Percentiles rank a stretch among this genome's conserved stretches.
These are phyloP conservation scores for Backusella luteola DNA, from an alignment of 192 early-diverging fungal genomes.

Conservation along the genomic window DNA sequence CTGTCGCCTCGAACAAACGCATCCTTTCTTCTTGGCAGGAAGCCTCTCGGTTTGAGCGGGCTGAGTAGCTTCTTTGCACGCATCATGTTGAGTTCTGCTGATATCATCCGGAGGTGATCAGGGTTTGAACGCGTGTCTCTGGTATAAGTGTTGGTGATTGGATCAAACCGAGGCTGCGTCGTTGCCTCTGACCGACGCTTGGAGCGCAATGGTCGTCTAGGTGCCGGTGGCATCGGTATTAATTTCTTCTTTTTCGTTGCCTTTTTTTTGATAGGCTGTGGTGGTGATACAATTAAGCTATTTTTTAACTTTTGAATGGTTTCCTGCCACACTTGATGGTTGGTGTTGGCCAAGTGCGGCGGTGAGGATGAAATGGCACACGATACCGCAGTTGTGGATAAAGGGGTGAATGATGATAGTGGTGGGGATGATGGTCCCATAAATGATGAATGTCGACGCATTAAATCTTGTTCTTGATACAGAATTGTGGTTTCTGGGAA, in stretches of 20 bases:
- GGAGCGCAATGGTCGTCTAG: constrained; percentile 5
- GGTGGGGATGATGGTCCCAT: constrained; percentile 6
- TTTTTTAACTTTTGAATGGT: constrained; percentile 19
- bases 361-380: constrained; percentile 27
- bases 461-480: neutral
- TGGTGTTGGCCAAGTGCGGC: neutral
- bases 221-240: constrained; percentile 35
- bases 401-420: neutral
- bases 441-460: constrained; percentile 23
- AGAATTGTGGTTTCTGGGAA: neutral
- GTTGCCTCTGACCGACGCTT: constrained; percentile 35
- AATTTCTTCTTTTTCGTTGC: neutral
- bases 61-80: constrained; percentile 46
- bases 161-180: constrained; percentile 35
- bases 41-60: constrained; percentile 45
- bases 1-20: constrained; percentile 16
- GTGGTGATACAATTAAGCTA: constrained; percentile 13
- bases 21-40: constrained; percentile 35
- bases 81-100: constrained; percentile 58
- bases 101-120: constrained; percentile 54
- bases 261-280: neutral
- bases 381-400: constrained; percentile 13
- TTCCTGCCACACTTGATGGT: constrained; percentile 18
- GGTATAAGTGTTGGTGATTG: constrained; percentile 35
- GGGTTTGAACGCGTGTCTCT: constrained; percentile 53